These are phyloP conservation scores for Friedmanniomyces endolithicus DNA, from an alignment of 495 filamentous ascomycete species.

Conservation along the genomic window DNA sequence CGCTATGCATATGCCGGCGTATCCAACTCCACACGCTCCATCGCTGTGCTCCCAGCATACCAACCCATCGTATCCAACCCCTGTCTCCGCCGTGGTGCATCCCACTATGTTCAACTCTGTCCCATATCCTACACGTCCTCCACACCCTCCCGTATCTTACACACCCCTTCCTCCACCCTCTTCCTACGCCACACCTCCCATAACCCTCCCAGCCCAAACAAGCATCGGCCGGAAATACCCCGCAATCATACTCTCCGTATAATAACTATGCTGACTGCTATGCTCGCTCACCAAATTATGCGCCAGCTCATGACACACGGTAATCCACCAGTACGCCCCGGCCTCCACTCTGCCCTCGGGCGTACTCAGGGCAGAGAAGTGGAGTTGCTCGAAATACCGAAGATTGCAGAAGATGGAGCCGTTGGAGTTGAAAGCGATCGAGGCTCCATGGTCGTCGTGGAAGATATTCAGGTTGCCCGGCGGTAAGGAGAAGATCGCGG, in stretches of 20 bases:
- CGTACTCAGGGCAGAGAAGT: slow-evolving; percentile 32
- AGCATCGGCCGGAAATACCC: slow-evolving; percentile 17
- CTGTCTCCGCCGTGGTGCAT: too few relatives aligned
- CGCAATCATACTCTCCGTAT: slow-evolving; percentile 38
- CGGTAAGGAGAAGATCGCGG: slow-evolving; percentile 53
- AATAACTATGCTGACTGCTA: slow-evolving; percentile 72
- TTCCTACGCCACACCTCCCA: background rate
- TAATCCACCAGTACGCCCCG: slow-evolving; percentile 81
- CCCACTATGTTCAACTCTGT: too few relatives aligned
- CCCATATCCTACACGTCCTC: too few relatives aligned
- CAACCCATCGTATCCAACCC: too few relatives aligned
- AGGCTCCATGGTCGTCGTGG: slow-evolving; percentile 62
- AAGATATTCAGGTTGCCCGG: slow-evolving; percentile 63
- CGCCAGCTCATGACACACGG: slow-evolving; percentile 82
- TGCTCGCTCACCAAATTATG: slow-evolving; percentile 80
- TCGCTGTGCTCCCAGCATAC: too few relatives aligned
- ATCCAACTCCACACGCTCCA: too few relatives aligned
- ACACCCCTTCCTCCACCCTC: too few relatives aligned
- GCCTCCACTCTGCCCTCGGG: slow-evolving; percentile 44
- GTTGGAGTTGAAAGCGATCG: slow-evolving; percentile 83
- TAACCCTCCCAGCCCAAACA: slow-evolving; percentile 10
- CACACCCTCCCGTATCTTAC: too few relatives aligned
- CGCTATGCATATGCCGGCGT: too few relatives aligned
- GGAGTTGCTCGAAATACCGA: slow-evolving; percentile 70
- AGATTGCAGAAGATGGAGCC: slow-evolving; percentile 91